Evolutionary conservation across 2,329 filamentous ascomycete genomes (phyloP), one percentile per base, ranked within the genome.

Genomic region (Phialocephala subalpina): DNA sequence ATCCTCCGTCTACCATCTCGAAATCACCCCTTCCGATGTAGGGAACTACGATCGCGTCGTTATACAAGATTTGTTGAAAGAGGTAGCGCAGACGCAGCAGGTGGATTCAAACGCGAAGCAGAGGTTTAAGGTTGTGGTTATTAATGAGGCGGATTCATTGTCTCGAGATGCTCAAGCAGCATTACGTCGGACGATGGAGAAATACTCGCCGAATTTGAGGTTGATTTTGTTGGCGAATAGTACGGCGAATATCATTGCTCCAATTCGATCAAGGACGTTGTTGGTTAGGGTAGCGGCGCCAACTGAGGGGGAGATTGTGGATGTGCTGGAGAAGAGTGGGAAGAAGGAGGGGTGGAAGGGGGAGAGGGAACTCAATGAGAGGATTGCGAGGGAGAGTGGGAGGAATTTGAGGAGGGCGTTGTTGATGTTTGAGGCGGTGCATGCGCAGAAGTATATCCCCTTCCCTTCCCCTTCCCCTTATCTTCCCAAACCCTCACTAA

Each of bases 161-260:
- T 96, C 91, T 3, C 85, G 96, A 69, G 96, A 99, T 83, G 96
- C 96, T 3, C 96, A 99, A 81, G 96, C 97, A 0, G 97, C 97
- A 36, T 82, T 99, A 76, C 88, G 96, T 78, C 86, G 96, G 69
- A 99, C 96, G 0, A 99, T 99, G 96, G 96, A 99, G 82, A 99
- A 99, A 80, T 99, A 99, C 84, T 97, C 92, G 75, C 94, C 95
- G 16, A 99, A 99, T 78, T 76, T 99, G 76, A 87, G 96, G 25
- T 80, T 99, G 73, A 98, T 99, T 58, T 82, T 99, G 67, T 82
- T 99, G 67, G 96, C 96, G 58, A 98, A 98, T 78, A 97, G 92
- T 72, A 99, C 96, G 25, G 94, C 94, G 70, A 98, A 98, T 76
- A 99, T 99, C 74, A 99, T 99, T 78, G 95, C 96, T n/a, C 96